A percentile compares a stretch with the other conserved stretches of the same genome.
phyloP scores from a whole-genome alignment of 208 protist genomes.

The Acanthamoeba lenticulata region DNA sequence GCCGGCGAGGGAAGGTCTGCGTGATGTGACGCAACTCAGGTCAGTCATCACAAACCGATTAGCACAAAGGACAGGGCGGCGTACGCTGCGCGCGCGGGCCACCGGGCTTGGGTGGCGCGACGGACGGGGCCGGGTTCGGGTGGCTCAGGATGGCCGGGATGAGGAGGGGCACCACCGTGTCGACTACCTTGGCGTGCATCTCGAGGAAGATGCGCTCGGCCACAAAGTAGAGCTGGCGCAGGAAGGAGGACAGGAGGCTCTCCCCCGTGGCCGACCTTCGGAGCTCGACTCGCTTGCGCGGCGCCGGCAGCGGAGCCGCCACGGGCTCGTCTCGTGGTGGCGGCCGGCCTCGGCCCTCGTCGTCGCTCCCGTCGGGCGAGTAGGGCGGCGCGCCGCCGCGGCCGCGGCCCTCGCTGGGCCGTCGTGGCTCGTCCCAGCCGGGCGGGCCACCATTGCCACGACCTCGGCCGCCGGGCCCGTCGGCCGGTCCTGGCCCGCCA shows the following conservation, averaged over 20 bases:
- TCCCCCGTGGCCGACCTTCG: conserved; percentile 11
- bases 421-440: neutral
- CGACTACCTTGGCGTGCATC: neutral
- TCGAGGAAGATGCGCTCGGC: conserved; percentile 38
- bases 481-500: neutral
- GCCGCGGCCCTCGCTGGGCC: neutral
- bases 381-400: neutral
- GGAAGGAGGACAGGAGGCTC: conserved; percentile 57
- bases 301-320: neutral
- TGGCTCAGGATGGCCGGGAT: conserved; percentile 47
- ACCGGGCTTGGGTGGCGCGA: neutral
- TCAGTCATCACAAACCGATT: neutral
- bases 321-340: neutral
- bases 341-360: neutral
- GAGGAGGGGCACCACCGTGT: neutral
- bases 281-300: neutral
- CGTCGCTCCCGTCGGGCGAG: neutral
- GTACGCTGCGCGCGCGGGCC: neutral
- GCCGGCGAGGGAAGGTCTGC: conserved; percentile 33
- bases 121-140: neutral
- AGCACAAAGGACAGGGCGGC: neutral
- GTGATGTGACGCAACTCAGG: neutral
- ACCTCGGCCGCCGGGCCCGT: neutral
- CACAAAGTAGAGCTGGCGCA: conserved; percentile 10
- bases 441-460: neutral